These are phyloP conservation scores for Sporisorium exsertum DNA, from an alignment of 1,284 basidiomycete genomes.

Conservation along the genomic window DNA sequence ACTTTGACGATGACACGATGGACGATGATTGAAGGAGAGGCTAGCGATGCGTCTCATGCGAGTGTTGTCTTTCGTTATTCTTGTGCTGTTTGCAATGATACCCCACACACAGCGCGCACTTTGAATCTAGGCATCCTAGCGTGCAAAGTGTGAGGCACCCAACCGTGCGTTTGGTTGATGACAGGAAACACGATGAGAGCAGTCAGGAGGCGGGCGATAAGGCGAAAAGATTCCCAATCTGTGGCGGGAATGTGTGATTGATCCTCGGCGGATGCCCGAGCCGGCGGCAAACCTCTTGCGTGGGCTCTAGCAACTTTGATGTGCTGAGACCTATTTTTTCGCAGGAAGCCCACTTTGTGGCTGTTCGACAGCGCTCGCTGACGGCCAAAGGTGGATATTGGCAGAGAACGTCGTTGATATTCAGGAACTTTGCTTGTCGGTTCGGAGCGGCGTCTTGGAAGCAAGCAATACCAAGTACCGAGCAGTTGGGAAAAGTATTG, in stretches of 20 bases:
- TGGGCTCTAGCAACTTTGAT: too few species aligned
- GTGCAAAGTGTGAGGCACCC: too few species aligned
- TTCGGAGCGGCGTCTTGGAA: not conserved
- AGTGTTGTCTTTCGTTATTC: not conserved
- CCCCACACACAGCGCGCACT: not conserved
- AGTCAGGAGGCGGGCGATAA: not conserved
- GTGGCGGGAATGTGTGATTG: not conserved
- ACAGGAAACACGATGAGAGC: not conserved
- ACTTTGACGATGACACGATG: slow-evolving; percentile 30
- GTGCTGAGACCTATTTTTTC: too few species aligned
- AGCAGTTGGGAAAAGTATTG: not conserved
- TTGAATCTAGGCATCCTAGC: not conserved
- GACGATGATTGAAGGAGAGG: slow-evolving; percentile 21
- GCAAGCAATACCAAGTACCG: not conserved
- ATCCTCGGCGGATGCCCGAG: not conserved
- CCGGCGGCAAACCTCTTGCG: too few species aligned
- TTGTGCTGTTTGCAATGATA: slow-evolving; percentile 8
- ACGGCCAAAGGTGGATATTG: too few species aligned
- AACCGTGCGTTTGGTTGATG: too few species aligned
- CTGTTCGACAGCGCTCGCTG: too few species aligned
- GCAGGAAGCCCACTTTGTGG: too few species aligned
- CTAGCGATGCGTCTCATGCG: not conserved
- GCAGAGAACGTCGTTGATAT: too few species aligned
- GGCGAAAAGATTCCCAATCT: not conserved
- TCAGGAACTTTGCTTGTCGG: too few species aligned